Evolutionary conservation across 768 basidiomycete genomes (phyloP).

Genomic region (Collybiopsis luxurians): DNA sequence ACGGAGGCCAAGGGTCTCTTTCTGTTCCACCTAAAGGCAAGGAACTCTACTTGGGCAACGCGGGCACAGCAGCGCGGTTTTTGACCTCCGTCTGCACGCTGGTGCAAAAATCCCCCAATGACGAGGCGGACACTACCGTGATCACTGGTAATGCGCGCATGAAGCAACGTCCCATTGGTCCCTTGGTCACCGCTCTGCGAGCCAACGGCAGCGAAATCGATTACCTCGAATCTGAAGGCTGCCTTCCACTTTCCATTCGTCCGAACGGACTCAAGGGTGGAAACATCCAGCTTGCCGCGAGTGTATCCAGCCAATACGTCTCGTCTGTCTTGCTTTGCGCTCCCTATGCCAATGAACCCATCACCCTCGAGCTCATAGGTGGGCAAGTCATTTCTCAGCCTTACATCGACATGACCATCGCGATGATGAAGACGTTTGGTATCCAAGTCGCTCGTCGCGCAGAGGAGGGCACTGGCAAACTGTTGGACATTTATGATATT

Average conservation of each 20-base stretch:
- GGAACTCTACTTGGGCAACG: constrained; percentile 94
- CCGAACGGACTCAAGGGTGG: constrained; percentile 83
- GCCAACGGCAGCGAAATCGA: constrained; percentile 77
- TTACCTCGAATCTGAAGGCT: constrained; percentile 79
- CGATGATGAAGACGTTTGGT: constrained; percentile 96
- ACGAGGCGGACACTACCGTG: constrained; percentile 53
- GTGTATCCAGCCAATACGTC: constrained; percentile 97
- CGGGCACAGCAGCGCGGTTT: constrained; percentile 97
- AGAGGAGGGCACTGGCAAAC: constrained; percentile 57
- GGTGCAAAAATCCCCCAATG: constrained; percentile 45
- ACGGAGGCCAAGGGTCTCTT: constrained; percentile 81
- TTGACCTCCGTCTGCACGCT: constrained; percentile 94
- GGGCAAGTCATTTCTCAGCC: constrained; percentile 98
- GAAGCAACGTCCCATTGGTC: constrained; percentile 98
- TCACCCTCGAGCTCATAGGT: constrained; percentile 87
- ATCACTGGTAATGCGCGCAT: constrained; percentile 98
- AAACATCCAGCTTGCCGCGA: constrained; percentile 83
- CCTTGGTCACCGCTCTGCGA: constrained; percentile 85
- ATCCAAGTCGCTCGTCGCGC: constrained; percentile 66
- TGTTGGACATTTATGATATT: constrained; percentile 82
- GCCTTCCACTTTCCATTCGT: constrained; percentile 83
- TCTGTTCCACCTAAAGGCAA: constrained; percentile 75
- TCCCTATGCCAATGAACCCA: constrained; percentile 82
- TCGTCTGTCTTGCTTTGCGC: constrained; percentile 96
- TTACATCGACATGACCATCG: constrained; percentile 99